Conservation (phyloP, 345 rosid species). For the Pelargonium nanum region DNA sequence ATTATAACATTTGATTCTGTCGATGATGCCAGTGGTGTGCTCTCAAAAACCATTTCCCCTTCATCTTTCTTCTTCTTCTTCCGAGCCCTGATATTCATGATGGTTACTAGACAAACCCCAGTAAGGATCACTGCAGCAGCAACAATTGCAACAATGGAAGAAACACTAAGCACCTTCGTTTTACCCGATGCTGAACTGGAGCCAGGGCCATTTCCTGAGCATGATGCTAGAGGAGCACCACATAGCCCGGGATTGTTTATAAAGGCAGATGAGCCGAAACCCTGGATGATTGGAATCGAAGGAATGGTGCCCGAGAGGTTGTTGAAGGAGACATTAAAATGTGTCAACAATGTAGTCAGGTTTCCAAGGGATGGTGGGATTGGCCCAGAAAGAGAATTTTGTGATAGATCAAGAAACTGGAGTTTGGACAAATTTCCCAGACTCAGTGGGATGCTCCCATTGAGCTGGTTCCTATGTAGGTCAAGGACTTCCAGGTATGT, state of each 20-base stretch:
- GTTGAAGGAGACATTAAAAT: slow-evolving; percentile 70
- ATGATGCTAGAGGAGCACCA: slow-evolving; percentile 62
- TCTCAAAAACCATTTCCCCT: slow-evolving; percentile 43
- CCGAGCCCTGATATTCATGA: slow-evolving; percentile 75
- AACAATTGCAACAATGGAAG: slow-evolving; percentile 72
- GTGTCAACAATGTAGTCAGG: slow-evolving; percentile 30
- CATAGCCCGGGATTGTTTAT: slow-evolving; percentile 62
- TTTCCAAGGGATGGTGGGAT: slow-evolving; percentile 66
- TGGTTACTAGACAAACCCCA: slow-evolving; percentile 68
- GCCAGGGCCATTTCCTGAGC: slow-evolving; percentile 33
- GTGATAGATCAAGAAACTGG: slow-evolving; percentile 56
- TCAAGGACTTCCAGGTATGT: slow-evolving; percentile 67
- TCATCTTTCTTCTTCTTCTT: slow-evolving; percentile 36
- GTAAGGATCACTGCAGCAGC: slow-evolving; percentile 75
- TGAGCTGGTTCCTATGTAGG: slow-evolving; percentile 48
- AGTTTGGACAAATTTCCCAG: slow-evolving; percentile 51
- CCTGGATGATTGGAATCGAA: slow-evolving; percentile 28
- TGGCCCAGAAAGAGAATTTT: slow-evolving; percentile 54
- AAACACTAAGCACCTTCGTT: slow-evolving; percentile 47
- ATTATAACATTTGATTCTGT: slow-evolving; percentile 60
- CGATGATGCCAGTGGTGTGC: slow-evolving; percentile 73
- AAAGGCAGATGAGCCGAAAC: slow-evolving; percentile 63
- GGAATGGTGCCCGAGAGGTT: slow-evolving; percentile 72
- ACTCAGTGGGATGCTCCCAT: slow-evolving; percentile 54
- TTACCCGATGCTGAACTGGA: slow-evolving; percentile 20